Evolutionary conservation across 2,329 filamentous ascomycete species (phyloP).

Genomic region (Botrytis elliptica): DNA sequence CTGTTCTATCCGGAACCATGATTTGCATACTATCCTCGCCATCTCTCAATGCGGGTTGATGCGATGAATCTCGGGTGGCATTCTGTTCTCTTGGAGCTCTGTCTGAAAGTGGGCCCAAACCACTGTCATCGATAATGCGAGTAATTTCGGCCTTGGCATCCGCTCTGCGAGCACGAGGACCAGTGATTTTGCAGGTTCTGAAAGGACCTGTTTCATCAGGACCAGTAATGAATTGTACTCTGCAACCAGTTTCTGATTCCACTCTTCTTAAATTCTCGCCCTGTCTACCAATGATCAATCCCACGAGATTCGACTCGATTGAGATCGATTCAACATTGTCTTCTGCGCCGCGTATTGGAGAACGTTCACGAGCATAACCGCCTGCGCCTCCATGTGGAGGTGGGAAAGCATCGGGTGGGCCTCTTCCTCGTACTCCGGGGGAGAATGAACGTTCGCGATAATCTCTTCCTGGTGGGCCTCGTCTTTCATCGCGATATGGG

Average conservation of each 20-base stretch:
- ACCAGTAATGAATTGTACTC: conserved; percentile 84
- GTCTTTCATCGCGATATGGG: conserved; percentile 82
- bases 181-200: conserved; percentile 83
- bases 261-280: conserved; percentile 86
- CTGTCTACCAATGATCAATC: conserved; percentile 85
- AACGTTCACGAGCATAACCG: conserved; percentile 52
- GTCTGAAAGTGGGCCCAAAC: conserved; percentile 49
- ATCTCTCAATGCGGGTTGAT: conserved; percentile 60
- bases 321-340: conserved; percentile 79
- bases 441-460: conserved; percentile 74
- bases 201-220: conserved; percentile 68
- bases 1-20: conserved; percentile 91
- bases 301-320: conserved; percentile 83
- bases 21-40: conserved; percentile 87
- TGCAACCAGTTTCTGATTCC: conserved; percentile 76
- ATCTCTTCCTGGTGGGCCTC: conserved; percentile 54
- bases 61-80: conserved; percentile 35
- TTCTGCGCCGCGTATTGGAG: conserved; percentile 50
- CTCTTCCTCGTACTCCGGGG: conserved; percentile 56
- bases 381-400: conserved; percentile 55
- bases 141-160: conserved; percentile 82
- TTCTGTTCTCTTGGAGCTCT: conserved; percentile 40
- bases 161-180: conserved; percentile 66
- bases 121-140: conserved; percentile 84
- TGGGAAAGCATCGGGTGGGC: conserved; percentile 53